Percentiles rank a stretch among this genome's conserved stretches.
These are phyloP conservation scores for Tuber borchii DNA, from an alignment of 495 filamentous ascomycete genomes.

Conservation along the genomic window DNA sequence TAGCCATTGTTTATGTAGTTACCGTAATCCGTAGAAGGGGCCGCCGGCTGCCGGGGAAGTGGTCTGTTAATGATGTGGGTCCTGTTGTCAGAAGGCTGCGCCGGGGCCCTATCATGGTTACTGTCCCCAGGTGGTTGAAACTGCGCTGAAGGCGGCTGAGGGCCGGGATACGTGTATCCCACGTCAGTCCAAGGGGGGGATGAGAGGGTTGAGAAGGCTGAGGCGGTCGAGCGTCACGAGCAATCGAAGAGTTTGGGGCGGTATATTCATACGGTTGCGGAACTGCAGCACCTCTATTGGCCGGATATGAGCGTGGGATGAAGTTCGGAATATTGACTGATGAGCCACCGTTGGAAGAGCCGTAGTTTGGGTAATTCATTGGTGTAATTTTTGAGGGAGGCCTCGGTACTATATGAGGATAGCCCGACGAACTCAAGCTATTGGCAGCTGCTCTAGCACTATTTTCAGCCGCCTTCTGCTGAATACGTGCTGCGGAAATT, in stretches of 20 bases:
- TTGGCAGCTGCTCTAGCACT: neutral
- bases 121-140: conserved; percentile 19
- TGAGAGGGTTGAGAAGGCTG: neutral
- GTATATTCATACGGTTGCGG: neutral
- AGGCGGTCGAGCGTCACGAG: neutral
- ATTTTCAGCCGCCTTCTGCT: neutral
- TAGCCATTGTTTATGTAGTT: neutral
- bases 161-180: conserved; percentile 29
- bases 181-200: conserved; percentile 15
- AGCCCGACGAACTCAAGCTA: neutral
- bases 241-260: neutral
- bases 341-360: neutral
- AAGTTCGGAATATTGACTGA: conserved; percentile 3
- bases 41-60: neutral
- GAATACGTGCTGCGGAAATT: neutral
- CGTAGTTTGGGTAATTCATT: conserved; percentile 3
- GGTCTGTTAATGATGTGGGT: neutral
- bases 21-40: neutral
- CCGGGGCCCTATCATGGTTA: conserved; percentile 8
- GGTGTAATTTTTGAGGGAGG: neutral
- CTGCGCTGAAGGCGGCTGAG: conserved; percentile 22
- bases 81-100: neutral
- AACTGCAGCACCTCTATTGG: neutral
- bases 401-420: neutral
- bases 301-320: neutral